These are phyloP conservation scores for Suhomyces prunicola DNA, from an alignment of 805 yeast species.

Conservation along the genomic window DNA sequence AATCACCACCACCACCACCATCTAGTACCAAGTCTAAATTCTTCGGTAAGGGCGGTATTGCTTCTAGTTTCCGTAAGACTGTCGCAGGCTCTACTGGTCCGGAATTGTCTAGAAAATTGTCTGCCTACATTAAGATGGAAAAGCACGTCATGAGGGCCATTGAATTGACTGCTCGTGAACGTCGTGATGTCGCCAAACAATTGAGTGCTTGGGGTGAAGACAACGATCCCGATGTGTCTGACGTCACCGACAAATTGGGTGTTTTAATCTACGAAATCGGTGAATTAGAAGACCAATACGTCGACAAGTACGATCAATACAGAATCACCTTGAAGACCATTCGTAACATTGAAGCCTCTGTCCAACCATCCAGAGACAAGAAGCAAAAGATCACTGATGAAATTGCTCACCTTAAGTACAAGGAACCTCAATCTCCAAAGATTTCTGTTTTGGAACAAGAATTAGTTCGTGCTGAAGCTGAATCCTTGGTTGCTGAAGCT, in stretches of 20 bases:
- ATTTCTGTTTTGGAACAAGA: conserved; percentile 82
- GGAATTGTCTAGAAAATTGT: conserved; percentile 69
- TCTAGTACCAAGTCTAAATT: conserved; percentile 85
- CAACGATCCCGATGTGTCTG: conserved; percentile 81
- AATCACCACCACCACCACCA: conserved; percentile 93
- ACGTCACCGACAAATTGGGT: conserved; percentile 83
- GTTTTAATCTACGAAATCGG: conserved; percentile 79
- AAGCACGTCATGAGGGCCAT: conserved; percentile 77
- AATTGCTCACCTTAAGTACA: conserved; percentile 79
- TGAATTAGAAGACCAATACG: conserved; percentile 83
- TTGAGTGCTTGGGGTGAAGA: conserved; percentile 84
- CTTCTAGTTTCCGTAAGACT: conserved; percentile 61
- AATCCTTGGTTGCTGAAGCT: conserved; percentile 87
- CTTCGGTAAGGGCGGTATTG: conserved; percentile 77
- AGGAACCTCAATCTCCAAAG: conserved; percentile 82
- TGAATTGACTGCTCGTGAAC: conserved; percentile 72
- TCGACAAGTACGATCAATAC: conserved; percentile 82
- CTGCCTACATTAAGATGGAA: conserved; percentile 75
- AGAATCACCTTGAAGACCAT: conserved; percentile 77
- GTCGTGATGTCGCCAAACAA: conserved; percentile 80
- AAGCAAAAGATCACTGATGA: conserved; percentile 82
- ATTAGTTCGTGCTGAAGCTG: conserved; percentile 89
- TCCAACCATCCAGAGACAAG: conserved; percentile 85
- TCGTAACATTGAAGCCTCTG: conserved; percentile 82
- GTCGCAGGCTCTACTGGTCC: conserved; percentile 82